Evolutionary conservation across 1,284 basidiomycete genomes (phyloP).

Genomic region (Psilocybe mexicana): DNA sequence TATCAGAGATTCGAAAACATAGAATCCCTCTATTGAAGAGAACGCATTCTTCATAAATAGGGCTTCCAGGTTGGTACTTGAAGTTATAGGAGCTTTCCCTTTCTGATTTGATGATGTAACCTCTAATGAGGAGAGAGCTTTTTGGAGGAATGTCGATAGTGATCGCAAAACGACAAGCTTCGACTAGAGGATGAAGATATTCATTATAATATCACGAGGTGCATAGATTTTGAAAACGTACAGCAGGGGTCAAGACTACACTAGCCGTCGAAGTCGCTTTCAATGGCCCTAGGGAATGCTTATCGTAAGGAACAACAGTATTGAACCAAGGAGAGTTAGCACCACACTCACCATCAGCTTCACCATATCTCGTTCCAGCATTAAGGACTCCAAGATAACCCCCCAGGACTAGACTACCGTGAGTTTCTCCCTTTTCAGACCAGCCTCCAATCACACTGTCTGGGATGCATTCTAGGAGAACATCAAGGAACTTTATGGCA

Average conservation of each 20-base stretch:
- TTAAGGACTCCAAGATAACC: conserved; percentile 77
- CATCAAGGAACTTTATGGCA: conserved; percentile 79
- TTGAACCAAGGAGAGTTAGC: background rate
- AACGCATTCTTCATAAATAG: conserved; percentile 41
- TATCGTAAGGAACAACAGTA: background rate
- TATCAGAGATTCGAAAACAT: conserved; percentile 45
- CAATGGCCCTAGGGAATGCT: conserved; percentile 38
- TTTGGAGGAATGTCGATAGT: conserved; percentile 56
- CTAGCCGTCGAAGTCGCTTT: conserved; percentile 63
- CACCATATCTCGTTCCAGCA: conserved; percentile 62
- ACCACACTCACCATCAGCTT: conserved; percentile 47
- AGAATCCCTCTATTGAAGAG: conserved; percentile 44
- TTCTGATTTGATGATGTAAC: background rate
- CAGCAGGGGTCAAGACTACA: conserved; percentile 63
- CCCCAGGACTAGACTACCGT: conserved; percentile 67
- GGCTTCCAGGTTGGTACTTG: conserved; percentile 20
- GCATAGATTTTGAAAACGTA: conserved; percentile 33
- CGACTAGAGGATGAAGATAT: conserved; percentile 44
- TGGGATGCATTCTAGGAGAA: conserved; percentile 78
- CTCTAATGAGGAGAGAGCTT: conserved; percentile 30
- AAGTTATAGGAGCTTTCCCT: background rate
- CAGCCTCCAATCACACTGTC: conserved; percentile 69
- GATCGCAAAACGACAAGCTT: conserved; percentile 62
- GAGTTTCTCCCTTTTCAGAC: conserved; percentile 48
- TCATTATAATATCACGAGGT: conserved; percentile 1